Percentiles rank a stretch among this genome's conserved stretches.
These are phyloP conservation scores for Metschnikowia amazonensis DNA, from an alignment of 805 yeast species.

Conservation along the genomic window DNA sequence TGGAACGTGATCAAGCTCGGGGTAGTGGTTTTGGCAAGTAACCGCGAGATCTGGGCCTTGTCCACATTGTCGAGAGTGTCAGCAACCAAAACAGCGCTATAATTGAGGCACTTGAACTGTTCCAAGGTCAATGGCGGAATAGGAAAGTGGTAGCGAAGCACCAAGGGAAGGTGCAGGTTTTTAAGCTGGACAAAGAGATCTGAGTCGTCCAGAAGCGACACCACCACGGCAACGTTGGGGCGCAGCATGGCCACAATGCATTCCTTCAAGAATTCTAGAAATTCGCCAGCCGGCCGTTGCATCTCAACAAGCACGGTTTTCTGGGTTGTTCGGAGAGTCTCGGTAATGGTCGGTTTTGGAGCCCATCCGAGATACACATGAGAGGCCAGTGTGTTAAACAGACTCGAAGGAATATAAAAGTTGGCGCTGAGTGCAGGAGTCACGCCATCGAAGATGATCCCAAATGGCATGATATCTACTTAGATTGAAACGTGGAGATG, in stretches of 20 bases:
- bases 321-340: background rate
- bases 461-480: conserved; percentile 10
- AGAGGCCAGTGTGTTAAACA: background rate
- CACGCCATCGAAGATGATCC: conserved; percentile 7
- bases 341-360: background rate
- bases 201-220: conserved; percentile 4
- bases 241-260: background rate
- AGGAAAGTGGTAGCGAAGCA: conserved; percentile 3
- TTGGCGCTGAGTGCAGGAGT: conserved; percentile 5
- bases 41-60: background rate
- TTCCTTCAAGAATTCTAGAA: background rate
- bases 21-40: background rate
- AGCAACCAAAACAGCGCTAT: conserved; percentile 7
- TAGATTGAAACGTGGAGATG: background rate
- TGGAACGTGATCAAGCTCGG: conserved; percentile 4
- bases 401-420: conserved; percentile 7
- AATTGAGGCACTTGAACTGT: conserved; percentile 13
- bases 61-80: background rate
- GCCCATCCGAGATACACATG: conserved; percentile 1
- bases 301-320: conserved; percentile 3
- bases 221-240: conserved; percentile 6
- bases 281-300: background rate
- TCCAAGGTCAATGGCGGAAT: background rate
- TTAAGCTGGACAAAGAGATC: conserved; percentile 1
- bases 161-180: conserved; percentile 1